Conservation (phyloP, 306 rosid species). For the Senna siamea region DNA sequence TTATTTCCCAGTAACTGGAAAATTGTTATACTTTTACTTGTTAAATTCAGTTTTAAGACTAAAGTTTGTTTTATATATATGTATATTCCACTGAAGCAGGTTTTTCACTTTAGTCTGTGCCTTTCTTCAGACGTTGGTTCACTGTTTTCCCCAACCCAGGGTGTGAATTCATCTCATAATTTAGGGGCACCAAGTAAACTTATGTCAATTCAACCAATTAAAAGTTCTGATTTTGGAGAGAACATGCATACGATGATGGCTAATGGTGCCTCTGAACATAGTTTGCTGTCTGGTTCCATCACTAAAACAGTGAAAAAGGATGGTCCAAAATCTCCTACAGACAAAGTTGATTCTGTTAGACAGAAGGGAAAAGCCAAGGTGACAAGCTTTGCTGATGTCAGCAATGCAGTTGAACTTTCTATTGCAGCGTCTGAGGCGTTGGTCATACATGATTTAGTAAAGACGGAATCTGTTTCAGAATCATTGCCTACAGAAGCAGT, state of each 20-base stretch:
- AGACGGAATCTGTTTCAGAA: constrained; percentile 49
- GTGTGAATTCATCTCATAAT: constrained; percentile 51
- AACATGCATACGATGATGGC: constrained; percentile 35
- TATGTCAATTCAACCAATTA: constrained; percentile 42
- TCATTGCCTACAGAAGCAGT: constrained; percentile 50
- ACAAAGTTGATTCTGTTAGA: constrained; percentile 41
- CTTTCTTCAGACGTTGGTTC: constrained; percentile 66
- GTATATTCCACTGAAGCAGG: constrained; percentile 51
- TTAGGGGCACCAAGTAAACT: constrained; percentile 41
- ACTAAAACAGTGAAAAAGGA: constrained; percentile 43
- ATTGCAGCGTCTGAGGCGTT: constrained; percentile 90
- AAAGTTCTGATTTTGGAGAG: constrained; percentile 46
- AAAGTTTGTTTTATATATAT: constrained; percentile 27
- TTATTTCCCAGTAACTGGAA: constrained; percentile 17
- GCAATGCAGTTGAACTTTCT: constrained; percentile 72
- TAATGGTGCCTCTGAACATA: constrained; percentile 39
- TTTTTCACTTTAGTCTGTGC: constrained; percentile 63
- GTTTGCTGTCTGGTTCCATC: constrained; percentile 34
- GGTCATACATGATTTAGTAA: constrained; percentile 70
- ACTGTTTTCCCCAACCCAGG: constrained; percentile 47
- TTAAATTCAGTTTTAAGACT: not conserved
- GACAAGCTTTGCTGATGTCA: constrained; percentile 48
- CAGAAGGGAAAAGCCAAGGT: constrained; percentile 42
- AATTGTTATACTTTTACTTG: constrained; percentile 1
- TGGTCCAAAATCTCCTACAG: constrained; percentile 39